phyloP scores from a whole-genome alignment of 176 grass and related monocot genomes.

The Saccharum officinarum region DNA sequence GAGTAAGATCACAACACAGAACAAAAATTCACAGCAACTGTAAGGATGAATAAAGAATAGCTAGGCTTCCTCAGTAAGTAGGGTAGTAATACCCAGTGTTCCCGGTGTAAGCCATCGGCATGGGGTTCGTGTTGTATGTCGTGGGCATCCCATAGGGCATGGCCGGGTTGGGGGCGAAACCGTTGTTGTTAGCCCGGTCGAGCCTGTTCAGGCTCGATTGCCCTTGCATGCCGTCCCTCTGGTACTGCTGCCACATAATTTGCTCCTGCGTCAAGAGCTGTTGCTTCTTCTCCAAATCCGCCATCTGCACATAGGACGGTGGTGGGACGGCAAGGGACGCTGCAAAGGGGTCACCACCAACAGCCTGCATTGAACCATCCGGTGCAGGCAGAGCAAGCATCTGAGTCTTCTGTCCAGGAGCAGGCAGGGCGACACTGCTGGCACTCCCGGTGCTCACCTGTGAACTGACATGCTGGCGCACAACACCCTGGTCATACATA shows the following conservation, averaged over 20 bases:
- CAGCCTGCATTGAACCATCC: slow-evolving; percentile 68
- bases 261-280: slow-evolving; percentile 92
- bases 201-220: slow-evolving; percentile 66
- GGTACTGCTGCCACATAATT: slow-evolving; percentile 91
- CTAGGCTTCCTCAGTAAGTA: slow-evolving; percentile 48
- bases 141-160: slow-evolving; percentile 83
- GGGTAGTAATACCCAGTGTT: slow-evolving; percentile 79
- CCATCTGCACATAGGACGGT: slow-evolving; percentile 93
- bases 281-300: slow-evolving; percentile 91
- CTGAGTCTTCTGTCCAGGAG: slow-evolving; percentile 67
- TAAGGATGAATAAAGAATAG: slow-evolving; percentile 48
- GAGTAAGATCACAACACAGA: slow-evolving; percentile 52
- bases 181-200: slow-evolving; percentile 53
- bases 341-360: slow-evolving; percentile 79
- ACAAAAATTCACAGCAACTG: slow-evolving; percentile 73
- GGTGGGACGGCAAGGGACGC: slow-evolving; percentile 71
- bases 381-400: slow-evolving; percentile 85
- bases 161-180: slow-evolving; percentile 49
- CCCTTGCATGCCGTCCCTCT: slow-evolving; percentile 85
- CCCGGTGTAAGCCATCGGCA: slow-evolving; percentile 55
- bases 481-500: slow-evolving; percentile 89
- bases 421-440: slow-evolving; percentile 79
- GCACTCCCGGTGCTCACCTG: slow-evolving; percentile 68
- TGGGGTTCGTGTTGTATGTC: slow-evolving; percentile 47
- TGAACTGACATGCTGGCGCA: slow-evolving; percentile 69